Base-by-base conservation (phyloP, 2,329 filamentous ascomycete genomes). In the Aspergillus latus region DNA sequence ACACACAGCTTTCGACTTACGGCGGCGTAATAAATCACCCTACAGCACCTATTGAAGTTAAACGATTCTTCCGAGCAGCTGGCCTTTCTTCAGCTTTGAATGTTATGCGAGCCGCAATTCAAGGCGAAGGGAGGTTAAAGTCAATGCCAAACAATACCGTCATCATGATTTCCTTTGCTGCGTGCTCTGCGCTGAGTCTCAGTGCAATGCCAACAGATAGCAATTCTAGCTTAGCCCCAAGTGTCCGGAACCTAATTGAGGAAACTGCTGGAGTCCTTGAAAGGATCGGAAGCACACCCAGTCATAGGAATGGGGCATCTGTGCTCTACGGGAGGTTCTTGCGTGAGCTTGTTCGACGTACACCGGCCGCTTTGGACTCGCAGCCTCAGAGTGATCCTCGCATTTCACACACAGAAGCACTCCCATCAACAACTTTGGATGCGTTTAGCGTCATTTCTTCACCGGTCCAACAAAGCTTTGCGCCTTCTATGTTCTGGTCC, bases 131-230 rank as follows among this genome's bases (percentile, higher is more conserved):
- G 0, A 82, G 87, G 59, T 78, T 90, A 0, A 85, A 85, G 54
- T 89, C 87, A 0, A 90, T 90, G 87, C 88, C 88, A 0, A 90
- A 90, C 70, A 90, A 90, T 63, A 89, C 88, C 0, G 83, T 87
- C 54, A 88, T 90, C 61, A 90, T 90, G 88, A 88, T 90, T 10
- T 88, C 87, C 1, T 90, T 89, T 61, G 87, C 88, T 0, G 86
- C 86, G 4, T 88, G 85, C 63, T 88, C 88, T 59, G 85, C 86
- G 0, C 71, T 88, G n/a, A 82, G 83, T 8, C 77, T 88, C 4
- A 86, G 84, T 61, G 80, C 83, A 0, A 82, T 84, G 47, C 79
- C 83, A 2, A 78, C 80, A 0, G 83, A 80, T 29, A 80, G 78
- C 55, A 74, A 70, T 40, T 85, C 82, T 0, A 81, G 80, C 50